A percentile compares a stretch with the other conserved stretches of the same genome.
Conservation (phyloP, 176 grass and related monocot genomes). For the Oryza officinalis region DNA sequence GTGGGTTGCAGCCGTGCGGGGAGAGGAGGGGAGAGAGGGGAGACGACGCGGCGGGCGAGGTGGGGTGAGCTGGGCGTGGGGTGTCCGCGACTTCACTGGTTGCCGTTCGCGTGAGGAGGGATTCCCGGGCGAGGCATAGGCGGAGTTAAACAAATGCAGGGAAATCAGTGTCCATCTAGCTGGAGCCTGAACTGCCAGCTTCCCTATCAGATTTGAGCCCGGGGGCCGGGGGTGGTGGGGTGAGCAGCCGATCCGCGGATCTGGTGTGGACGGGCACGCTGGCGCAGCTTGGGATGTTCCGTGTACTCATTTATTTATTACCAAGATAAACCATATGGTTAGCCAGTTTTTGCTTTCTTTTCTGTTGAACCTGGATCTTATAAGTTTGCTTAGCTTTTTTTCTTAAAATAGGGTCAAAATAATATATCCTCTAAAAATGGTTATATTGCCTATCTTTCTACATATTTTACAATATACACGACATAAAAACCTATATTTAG, state of each 20-base stretch:
- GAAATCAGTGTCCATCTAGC: conserved; percentile 30
- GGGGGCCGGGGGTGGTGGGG: not conserved
- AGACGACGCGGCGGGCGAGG: not conserved
- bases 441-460: no score
- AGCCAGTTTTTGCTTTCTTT: no score
- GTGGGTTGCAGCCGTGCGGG: not conserved
- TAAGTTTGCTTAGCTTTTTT: no score
- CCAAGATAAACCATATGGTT: no score
- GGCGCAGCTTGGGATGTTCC: not conserved
- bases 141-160: conserved; percentile 42
- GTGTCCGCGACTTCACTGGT: conserved; percentile 27
- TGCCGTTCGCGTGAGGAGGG: conserved; percentile 51
- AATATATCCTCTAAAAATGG: no score
- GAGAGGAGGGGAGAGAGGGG: not conserved
- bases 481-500: no score
- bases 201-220: conserved; percentile 13
- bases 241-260: conserved; percentile 36
- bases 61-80: conserved; percentile 45
- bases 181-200: conserved; percentile 11
- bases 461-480: no score
- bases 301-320: not conserved
- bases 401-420: no score
- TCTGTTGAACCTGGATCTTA: no score
- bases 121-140: conserved; percentile 47
- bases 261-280: not conserved